Evolutionary conservation across 768 basidiomycete species (phyloP), one percentile per base, ranked within the genome.

Genomic region (Leccinum ochraceum): DNA sequence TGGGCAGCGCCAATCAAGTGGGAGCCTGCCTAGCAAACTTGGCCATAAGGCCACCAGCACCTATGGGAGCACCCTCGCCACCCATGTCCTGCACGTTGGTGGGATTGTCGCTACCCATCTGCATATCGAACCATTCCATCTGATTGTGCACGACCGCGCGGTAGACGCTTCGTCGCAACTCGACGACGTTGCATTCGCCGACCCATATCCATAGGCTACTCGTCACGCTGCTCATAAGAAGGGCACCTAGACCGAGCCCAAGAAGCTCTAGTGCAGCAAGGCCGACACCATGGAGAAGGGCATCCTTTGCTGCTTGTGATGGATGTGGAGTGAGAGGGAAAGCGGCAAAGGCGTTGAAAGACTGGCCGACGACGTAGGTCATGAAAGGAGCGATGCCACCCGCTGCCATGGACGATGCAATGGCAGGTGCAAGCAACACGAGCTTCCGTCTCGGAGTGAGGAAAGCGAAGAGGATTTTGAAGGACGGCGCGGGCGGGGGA

Each of bases 71-170:
- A 46, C 81, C 73, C 37, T 74, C 76, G 36, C 81, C 78, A 50
- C 60, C 59, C 37, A 63, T 61, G 64, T 74, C 74, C 49, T 77
- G 71, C 63, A 72, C 68, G 56, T 71, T 63, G 7, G 75, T 77
- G 24, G 79, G 73, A 42, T 79, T 80, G 24, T 85, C 86, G 9
- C 76, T 75, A 56, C 84, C 86, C 81, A 89, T 87, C 58, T 90
- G 87, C 44, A 83, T 74, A 75, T 97, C 94, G 71, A 94, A 97
- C 95, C 95, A 96, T n/a, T 81, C 80, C 84, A 96, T 89, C 17
- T 88, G 86, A 68, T 88, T 89, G 22, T 67, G 69, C 16, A 85
- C 81, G 28, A 97, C 84, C 2, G 86, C 83, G 4, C 71, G 68
- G 69, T 91, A 96, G 7, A 95, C 88, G 51, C 77, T 76, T 67